Evolutionary conservation across 1,284 basidiomycete genomes (phyloP).

Genomic region (Calocybe gambosa): DNA sequence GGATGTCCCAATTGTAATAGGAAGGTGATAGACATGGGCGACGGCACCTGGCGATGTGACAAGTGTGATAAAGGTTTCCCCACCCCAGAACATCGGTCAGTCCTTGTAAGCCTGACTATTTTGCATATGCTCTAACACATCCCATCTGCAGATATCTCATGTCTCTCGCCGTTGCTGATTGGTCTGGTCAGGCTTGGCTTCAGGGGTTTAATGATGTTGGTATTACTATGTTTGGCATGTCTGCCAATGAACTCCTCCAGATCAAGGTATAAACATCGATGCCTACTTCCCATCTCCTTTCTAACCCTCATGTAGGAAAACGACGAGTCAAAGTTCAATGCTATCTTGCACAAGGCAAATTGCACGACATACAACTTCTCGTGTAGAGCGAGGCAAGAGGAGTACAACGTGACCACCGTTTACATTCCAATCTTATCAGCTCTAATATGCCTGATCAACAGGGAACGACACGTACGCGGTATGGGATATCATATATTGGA

Average conservation of each 20-base stretch:
- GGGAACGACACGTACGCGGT: conserved; percentile 77
- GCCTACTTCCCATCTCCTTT: background rate
- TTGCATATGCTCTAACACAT: background rate
- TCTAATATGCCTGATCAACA: conserved; percentile 25
- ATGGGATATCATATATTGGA: conserved; percentile 67
- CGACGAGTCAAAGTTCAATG: conserved; percentile 59
- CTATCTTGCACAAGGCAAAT: conserved; percentile 58
- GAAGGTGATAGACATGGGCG: conserved; percentile 72
- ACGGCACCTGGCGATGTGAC: conserved; percentile 82
- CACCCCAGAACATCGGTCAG: conserved; percentile 79
- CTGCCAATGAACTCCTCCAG: conserved; percentile 75
- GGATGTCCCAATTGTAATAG: conserved; percentile 91
- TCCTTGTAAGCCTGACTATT: conserved; percentile 8
- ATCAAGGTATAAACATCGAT: conserved; percentile 48
- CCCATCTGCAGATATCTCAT: conserved; percentile 74
- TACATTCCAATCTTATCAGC: conserved; percentile 7
- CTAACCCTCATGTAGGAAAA: conserved; percentile 40
- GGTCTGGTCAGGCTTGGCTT: conserved; percentile 87
- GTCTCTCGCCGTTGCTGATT: conserved; percentile 83
- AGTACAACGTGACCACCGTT: conserved; percentile 60
- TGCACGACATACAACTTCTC: conserved; percentile 79
- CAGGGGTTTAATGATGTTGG: conserved; percentile 96
- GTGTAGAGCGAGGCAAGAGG: conserved; percentile 86
- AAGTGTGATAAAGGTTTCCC: conserved; percentile 81
- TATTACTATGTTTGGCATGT: conserved; percentile 67